A percentile compares a stretch with the other conserved stretches of the same genome.
Evolutionary conservation across 2,329 filamentous ascomycete species (phyloP).

Genomic region (Eutypa lata): DNA sequence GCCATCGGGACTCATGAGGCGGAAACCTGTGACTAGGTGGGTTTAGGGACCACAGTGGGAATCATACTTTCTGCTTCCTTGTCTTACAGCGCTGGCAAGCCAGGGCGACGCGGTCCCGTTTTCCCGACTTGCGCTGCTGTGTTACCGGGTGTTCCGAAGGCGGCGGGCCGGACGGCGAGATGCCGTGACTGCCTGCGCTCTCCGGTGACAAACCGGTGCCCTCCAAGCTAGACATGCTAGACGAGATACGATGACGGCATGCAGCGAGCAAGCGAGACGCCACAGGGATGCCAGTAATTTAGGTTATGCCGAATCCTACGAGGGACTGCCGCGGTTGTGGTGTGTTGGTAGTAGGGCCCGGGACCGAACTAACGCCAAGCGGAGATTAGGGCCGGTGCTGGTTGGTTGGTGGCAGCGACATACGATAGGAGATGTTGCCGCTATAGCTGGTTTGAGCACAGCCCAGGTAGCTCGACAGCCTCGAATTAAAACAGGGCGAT

Average conservation of each 20-base stretch:
- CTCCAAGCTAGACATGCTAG: constrained; percentile 18
- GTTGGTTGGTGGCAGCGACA: background rate
- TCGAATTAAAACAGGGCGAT: background rate
- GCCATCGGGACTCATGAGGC: background rate
- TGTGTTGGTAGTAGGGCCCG: background rate
- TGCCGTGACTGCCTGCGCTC: constrained; percentile 13
- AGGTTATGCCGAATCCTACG: background rate
- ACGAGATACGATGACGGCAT: background rate
- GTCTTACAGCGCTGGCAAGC: constrained; percentile 28
- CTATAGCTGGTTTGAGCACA: background rate
- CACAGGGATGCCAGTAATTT: background rate
- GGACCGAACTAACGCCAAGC: background rate
- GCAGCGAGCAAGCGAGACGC: background rate
- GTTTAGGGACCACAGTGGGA: background rate
- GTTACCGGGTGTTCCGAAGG: constrained; percentile 13
- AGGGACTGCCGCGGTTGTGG: background rate
- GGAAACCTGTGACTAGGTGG: background rate
- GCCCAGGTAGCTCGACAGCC: background rate
- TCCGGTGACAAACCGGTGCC: constrained; percentile 21
- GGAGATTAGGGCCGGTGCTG: background rate
- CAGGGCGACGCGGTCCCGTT: constrained; percentile 26
- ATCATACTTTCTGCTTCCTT: constrained; percentile 25
- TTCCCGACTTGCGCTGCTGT: constrained; percentile 20
- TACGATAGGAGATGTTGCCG: background rate
- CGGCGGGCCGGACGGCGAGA: constrained; percentile 9